Evolutionary conservation across 208 protist species (phyloP).

Genomic region (Leishmania aethiopica): DNA sequence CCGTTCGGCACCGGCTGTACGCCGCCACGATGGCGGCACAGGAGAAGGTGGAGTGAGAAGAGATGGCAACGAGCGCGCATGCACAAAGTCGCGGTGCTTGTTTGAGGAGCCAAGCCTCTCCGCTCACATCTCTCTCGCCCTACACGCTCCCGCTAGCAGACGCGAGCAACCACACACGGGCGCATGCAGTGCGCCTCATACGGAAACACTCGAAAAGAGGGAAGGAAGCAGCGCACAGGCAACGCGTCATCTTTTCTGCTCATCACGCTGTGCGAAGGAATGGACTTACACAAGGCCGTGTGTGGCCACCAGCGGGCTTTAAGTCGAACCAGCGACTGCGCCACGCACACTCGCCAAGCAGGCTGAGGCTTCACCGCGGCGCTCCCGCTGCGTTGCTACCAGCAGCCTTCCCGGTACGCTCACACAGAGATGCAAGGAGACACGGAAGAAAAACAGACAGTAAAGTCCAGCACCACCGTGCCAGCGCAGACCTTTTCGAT

Average conservation of each 20-base stretch:
- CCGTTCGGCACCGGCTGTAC: background rate
- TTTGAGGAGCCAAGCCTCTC: background rate
- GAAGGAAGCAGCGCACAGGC: background rate
- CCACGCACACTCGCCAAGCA: background rate
- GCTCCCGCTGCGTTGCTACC: background rate
- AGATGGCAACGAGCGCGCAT: background rate
- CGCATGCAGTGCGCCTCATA: background rate
- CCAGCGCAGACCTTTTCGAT: background rate
- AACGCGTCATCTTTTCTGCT: background rate
- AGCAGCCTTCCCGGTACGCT: background rate
- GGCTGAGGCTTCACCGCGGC: background rate
- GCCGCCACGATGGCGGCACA: background rate
- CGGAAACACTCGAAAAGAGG: background rate
- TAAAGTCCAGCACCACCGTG: background rate
- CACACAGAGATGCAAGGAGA: background rate
- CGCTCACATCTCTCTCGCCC: background rate
- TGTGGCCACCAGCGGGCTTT: background rate
- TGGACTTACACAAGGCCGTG: background rate
- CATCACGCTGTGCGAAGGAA: background rate
- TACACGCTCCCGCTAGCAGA: background rate
- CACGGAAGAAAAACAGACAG: background rate
- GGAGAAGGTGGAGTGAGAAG: background rate
- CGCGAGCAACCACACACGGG: background rate
- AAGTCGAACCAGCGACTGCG: background rate
- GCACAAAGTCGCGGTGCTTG: background rate